These are phyloP conservation scores for Amanita polypyramis DNA, from an alignment of 768 basidiomycete genomes.

Conservation along the genomic window DNA sequence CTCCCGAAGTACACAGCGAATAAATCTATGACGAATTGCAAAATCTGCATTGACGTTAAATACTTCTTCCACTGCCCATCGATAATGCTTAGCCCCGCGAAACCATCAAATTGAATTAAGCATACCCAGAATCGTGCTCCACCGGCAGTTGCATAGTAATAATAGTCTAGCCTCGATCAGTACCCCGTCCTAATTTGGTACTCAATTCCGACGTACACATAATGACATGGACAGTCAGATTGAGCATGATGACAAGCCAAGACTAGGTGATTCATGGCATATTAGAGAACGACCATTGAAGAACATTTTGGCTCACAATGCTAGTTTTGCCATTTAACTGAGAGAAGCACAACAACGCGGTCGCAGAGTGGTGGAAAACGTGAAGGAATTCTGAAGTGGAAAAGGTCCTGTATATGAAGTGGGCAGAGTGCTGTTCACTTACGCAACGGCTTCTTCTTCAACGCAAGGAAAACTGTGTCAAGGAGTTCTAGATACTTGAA, in stretches of 20 bases:
- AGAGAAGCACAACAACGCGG: conserved; percentile 87
- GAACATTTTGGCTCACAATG: conserved; percentile 48
- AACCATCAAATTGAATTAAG: background rate
- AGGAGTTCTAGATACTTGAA: conserved; percentile 96
- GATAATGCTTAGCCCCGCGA: background rate
- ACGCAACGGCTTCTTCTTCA: conserved; percentile 99
- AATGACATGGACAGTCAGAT: conserved; percentile 88
- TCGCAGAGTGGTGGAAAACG: conserved; percentile 98
- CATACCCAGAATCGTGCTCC: conserved; percentile 92
- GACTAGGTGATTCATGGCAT: conserved; percentile 44
- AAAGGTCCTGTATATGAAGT: background rate
- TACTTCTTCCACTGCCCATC: conserved; percentile 91
- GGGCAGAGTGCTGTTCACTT: conserved; percentile 15
- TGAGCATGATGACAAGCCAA: conserved; percentile 90
- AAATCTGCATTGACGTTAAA: conserved; percentile 92
- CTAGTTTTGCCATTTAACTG: conserved; percentile 94
- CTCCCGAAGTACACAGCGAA: conserved; percentile 91
- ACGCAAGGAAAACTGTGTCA: conserved; percentile 92
- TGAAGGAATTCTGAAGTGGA: conserved; percentile 75
- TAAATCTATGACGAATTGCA: conserved; percentile 91
- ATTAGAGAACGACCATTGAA: background rate
- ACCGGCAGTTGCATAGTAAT: conserved; percentile 97
- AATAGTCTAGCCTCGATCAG: conserved; percentile 60
- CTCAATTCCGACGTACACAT: conserved; percentile 68
- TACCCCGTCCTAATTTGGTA: background rate